phyloP scores from a whole-genome alignment of 1,284 basidiomycete species.

The Thecaphora thlaspeos region DNA sequence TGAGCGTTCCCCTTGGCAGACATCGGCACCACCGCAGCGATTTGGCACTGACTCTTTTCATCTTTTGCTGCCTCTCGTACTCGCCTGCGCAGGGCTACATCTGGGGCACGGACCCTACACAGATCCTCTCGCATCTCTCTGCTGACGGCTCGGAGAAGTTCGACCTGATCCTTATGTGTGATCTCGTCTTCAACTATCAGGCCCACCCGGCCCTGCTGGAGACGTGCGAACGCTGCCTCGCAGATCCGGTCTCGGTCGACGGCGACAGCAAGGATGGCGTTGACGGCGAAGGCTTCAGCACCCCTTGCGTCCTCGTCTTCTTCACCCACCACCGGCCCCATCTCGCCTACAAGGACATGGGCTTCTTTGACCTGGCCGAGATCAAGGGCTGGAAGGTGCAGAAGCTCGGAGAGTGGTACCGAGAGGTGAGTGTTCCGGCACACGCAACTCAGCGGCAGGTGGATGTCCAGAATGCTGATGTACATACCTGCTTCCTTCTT shows the following conservation, averaged over 20 bases:
- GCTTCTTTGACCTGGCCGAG: constrained; percentile 74
- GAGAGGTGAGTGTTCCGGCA: constrained; percentile 64
- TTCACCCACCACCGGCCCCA: constrained; percentile 87
- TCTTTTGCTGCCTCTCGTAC: no score
- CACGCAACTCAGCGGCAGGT: no score
- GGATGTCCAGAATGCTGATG: not conserved
- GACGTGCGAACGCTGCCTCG: constrained; percentile 67
- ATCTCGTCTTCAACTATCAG: constrained; percentile 75
- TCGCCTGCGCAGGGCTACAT: constrained; percentile 68
- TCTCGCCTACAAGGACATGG: constrained; percentile 76
- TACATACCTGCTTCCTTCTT: not conserved
- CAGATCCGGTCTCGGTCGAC: constrained; percentile 18
- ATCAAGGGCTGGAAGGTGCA: constrained; percentile 73
- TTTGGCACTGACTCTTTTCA: no score
- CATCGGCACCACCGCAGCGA: no score
- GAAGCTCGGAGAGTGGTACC: constrained; percentile 69
- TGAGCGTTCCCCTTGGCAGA: no score
- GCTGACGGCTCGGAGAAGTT: constrained; percentile 60
- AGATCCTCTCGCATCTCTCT: constrained; percentile 63
- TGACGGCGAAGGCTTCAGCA: constrained; percentile 3
- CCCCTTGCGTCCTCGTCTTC: constrained; percentile 75
- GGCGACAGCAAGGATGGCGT: constrained; percentile 10
- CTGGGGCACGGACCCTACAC: constrained; percentile 74
- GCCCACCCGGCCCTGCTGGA: constrained; percentile 80
- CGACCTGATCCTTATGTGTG: constrained; percentile 83